A percentile compares a stretch with the other conserved stretches of the same genome.
Evolutionary conservation across 495 filamentous ascomycete species (phyloP).

Genomic region (Neurospora tetraspora): DNA sequence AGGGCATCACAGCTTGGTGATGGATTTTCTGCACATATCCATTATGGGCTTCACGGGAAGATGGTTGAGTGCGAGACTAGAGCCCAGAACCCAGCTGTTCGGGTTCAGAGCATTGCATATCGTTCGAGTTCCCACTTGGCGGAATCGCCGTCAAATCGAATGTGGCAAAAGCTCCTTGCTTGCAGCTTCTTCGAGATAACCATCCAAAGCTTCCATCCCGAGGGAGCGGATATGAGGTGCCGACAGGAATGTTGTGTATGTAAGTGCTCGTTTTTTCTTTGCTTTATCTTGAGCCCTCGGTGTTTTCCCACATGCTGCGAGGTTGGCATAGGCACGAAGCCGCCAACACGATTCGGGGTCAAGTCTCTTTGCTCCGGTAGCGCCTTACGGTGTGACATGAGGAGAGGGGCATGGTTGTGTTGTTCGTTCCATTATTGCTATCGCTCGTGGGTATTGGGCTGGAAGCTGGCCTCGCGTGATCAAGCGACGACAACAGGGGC

Average conservation of each 20-base stretch:
- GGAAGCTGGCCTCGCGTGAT: background rate
- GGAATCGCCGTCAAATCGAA: background rate
- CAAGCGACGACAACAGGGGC: background rate
- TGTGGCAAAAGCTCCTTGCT: background rate
- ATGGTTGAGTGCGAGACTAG: background rate
- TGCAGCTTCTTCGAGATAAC: background rate
- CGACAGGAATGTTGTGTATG: background rate
- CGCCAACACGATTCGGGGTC: background rate
- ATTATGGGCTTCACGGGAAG: background rate
- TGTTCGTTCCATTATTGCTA: background rate
- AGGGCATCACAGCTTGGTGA: background rate
- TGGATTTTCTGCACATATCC: background rate
- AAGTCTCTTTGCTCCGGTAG: background rate
- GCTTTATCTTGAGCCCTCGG: background rate
- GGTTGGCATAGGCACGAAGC: background rate
- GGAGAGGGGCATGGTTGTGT: background rate
- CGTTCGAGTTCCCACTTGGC: background rate
- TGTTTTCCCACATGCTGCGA: background rate
- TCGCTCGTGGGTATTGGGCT: background rate
- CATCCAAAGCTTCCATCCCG: background rate
- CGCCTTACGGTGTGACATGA: background rate
- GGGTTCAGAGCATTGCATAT: background rate
- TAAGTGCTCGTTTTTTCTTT: background rate
- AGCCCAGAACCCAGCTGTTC: background rate
- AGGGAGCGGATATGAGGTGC: background rate